Base-by-base conservation (phyloP, 768 basidiomycete species). In the Polyporus arcularius region DNA sequence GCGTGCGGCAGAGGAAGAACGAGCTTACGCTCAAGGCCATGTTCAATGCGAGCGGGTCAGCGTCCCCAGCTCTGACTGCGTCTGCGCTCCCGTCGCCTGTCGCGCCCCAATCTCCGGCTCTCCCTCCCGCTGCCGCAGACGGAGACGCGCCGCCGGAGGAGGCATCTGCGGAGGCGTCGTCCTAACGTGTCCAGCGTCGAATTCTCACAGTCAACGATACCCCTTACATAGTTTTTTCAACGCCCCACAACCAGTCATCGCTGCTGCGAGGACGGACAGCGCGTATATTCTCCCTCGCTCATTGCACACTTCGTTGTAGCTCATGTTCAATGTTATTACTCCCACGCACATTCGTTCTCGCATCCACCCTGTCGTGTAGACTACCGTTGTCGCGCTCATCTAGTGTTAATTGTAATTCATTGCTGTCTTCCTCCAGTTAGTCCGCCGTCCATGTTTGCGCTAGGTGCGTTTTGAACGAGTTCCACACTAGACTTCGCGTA, bases 1-100 rank as follows among this genome's bases (percentile, higher is more conserved):
- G 96, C 58, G 82, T 96, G 66, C 79, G 96, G 67, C 90, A 94
- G 79, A 85, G 85, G 71, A 80, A 86, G 73, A 93, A 91, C 70
- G 94, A 95, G 55, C 73, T 85, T 76, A 87, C 92, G 21, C 76
- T 98, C 65, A 94, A 89, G 78, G 90, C 91, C 32, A 96, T 98
- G 92, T 95, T 95, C 71, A 81, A 71, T 38, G 78, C 76, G 4
- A 53, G 61, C 12, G 50, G 30, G 26, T 35, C 51, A 31, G 16
- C 41, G 16, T 66, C 65, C 46, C 61, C 65, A 4, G 38, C 39
- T 12, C 42, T 43, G 31, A 55, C 45, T 40, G 57, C 15, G 31
- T 43, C 58, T 30, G 43, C 58, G 4, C 31, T 46, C 42, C 21
- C 58, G 21, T 47, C 38, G 18, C 58, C 30, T 8, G 43, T 26